Percentiles rank a stretch among this genome's conserved stretches.
Evolutionary conservation across 2,329 filamentous ascomycete genomes (phyloP).

Genomic region (Fusarium nematophilum): DNA sequence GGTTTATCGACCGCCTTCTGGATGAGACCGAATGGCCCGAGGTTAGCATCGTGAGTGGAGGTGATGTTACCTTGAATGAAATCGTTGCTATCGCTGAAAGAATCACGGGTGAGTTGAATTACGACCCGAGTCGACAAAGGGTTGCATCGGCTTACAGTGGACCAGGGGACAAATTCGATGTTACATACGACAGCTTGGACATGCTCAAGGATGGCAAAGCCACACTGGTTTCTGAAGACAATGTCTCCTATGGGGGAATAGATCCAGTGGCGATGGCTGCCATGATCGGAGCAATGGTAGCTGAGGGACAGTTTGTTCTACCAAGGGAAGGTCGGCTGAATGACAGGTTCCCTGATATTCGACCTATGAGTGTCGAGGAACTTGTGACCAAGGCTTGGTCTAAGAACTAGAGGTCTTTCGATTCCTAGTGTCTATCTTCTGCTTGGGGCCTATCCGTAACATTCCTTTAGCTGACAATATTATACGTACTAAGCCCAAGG

Average conservation of each 20-base stretch:
- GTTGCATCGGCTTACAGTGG: neutral
- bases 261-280: neutral
- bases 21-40: neutral
- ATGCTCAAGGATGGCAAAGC: neutral
- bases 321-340: constrained; percentile 3
- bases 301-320: neutral
- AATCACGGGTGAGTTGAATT: neutral
- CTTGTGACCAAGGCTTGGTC: constrained; percentile 1
- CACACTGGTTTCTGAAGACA: neutral
- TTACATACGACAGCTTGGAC: neutral
- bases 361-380: neutral
- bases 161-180: no score
- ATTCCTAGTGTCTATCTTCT: no score
- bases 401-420: no score
- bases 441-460: no score
- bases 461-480: no score
- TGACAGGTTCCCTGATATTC: neutral
- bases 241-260: neutral
- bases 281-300: neutral
- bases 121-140: neutral
- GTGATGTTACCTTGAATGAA: neutral
- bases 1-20: neutral
- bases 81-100: neutral
- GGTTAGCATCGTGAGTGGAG: neutral
- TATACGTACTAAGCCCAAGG: no score